Evolutionary conservation across 805 yeast genomes (phyloP).

Genomic region (Ogataea sp.): DNA sequence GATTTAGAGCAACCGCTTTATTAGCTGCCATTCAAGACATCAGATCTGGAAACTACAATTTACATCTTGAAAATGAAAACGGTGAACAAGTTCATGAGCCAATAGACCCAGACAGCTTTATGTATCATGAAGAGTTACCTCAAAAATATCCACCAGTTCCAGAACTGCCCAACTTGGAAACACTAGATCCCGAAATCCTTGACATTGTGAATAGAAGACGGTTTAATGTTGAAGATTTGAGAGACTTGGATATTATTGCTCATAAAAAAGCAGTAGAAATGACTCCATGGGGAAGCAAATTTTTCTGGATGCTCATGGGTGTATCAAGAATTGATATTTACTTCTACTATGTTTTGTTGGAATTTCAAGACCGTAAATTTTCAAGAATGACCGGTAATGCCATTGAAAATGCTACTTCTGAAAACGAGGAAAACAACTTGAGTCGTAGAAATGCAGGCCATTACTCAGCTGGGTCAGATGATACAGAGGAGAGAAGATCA

Average conservation of each 20-base stretch:
- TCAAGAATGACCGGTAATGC: conserved; percentile 9
- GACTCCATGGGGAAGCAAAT: conserved; percentile 17
- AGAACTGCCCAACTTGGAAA: conserved; percentile 16
- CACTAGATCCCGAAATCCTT: conserved; percentile 14
- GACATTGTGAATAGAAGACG: conserved; percentile 25
- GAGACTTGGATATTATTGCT: conserved; percentile 38
- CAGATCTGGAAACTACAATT: conserved; percentile 8
- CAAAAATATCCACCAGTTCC: conserved; percentile 9
- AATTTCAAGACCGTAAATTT: conserved; percentile 21
- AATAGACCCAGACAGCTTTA: neutral
- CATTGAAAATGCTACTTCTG: neutral
- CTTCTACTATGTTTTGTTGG: conserved; percentile 40
- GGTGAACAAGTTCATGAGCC: neutral
- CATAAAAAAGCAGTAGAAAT: conserved; percentile 24
- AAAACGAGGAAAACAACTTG: neutral
- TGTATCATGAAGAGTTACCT: neutral
- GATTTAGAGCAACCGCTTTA: conserved; percentile 18
- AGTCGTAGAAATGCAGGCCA: neutral
- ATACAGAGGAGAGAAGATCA: conserved; percentile 3
- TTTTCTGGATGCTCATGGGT: conserved; percentile 54
- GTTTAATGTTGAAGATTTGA: conserved; percentile 32
- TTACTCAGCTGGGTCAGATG: neutral
- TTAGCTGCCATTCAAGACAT: conserved; percentile 13
- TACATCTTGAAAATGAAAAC: neutral
- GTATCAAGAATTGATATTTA: conserved; percentile 38